Percentiles rank a stretch among this genome's conserved stretches.
Evolutionary conservation across 495 filamentous ascomycete species (phyloP).

Genomic region (Penicillium alfredii): DNA sequence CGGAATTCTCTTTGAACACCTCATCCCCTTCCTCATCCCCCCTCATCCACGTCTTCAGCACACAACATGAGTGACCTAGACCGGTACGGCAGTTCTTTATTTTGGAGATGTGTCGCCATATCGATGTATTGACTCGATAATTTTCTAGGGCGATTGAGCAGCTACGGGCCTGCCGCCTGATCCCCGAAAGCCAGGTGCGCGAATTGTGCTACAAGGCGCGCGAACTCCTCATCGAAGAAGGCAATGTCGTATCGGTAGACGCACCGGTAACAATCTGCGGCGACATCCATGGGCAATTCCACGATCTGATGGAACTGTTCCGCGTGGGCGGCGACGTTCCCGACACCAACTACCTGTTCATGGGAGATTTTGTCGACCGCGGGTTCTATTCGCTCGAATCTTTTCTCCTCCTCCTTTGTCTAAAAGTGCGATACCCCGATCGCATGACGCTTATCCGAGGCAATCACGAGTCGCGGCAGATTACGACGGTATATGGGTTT

Average conservation of each 20-base stretch:
- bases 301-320: constrained; percentile 98
- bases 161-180: constrained; percentile 90
- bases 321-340: constrained; percentile 91
- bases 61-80: constrained; percentile 79
- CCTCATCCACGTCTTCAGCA: constrained; percentile 5
- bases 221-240: constrained; percentile 94
- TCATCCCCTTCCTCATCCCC: constrained; percentile 1
- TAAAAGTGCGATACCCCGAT: constrained; percentile 97
- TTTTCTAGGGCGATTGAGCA: constrained; percentile 77
- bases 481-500: constrained; percentile 97
- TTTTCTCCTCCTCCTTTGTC: constrained; percentile 86
- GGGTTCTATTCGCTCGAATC: constrained; percentile 98
- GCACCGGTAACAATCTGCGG: constrained; percentile 98
- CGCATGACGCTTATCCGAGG: constrained; percentile 95
- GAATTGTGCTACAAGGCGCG: constrained; percentile 97
- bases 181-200: constrained; percentile 89
- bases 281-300: constrained; percentile 97
- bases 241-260: constrained; percentile 92
- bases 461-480: constrained; percentile 96
- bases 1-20: constrained; percentile 5
- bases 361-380: constrained; percentile 98
- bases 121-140: no score
- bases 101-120: no score
- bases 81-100: constrained; percentile 50
- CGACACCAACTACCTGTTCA: constrained; percentile 97